Percentiles rank a stretch among this genome's conserved stretches.
These are phyloP conservation scores for Conringia planisiliqua DNA, from an alignment of 345 rosid genomes.

Conservation along the genomic window DNA sequence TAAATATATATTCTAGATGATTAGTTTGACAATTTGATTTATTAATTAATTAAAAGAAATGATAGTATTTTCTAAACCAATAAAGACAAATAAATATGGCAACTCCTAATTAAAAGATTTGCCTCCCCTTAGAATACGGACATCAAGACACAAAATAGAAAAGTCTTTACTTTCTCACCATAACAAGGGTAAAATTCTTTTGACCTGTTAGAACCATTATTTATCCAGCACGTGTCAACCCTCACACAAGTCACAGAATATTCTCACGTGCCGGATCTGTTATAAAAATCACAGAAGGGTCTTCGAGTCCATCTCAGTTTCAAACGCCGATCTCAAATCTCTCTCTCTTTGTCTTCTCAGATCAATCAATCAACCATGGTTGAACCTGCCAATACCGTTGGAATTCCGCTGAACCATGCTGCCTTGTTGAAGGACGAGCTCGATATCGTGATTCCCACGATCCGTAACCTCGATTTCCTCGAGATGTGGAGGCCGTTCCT, in stretches of 20 bases:
- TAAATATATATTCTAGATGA: background rate
- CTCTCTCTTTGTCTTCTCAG: background rate
- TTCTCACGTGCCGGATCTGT: conserved; percentile 15
- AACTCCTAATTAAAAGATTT: background rate
- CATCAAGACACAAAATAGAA: conserved; percentile 28
- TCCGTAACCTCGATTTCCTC: conserved; percentile 87
- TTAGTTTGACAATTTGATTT: background rate
- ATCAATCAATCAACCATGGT: conserved; percentile 36
- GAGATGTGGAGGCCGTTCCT: conserved; percentile 99
- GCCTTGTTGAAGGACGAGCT: conserved; percentile 75
- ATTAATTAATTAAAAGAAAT: background rate
- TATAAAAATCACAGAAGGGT: conserved; percentile 12
- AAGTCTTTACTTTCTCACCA: conserved; percentile 30
- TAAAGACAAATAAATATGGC: background rate
- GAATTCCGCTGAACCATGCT: conserved; percentile 30
- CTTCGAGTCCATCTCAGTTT: conserved; percentile 4
- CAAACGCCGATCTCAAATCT: conserved; percentile 23
- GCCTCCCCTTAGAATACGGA: conserved; percentile 9
- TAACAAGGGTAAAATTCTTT: background rate
- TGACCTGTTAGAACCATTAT: conserved; percentile 20
- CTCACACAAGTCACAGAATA: background rate
- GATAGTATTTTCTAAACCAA: background rate
- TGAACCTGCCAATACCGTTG: conserved; percentile 45
- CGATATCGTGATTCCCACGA: conserved; percentile 93
- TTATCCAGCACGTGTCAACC: conserved; percentile 21